Evolutionary conservation across 2,329 filamentous ascomycete species (phyloP).

Genomic region (Trichophyton verrucosum): DNA sequence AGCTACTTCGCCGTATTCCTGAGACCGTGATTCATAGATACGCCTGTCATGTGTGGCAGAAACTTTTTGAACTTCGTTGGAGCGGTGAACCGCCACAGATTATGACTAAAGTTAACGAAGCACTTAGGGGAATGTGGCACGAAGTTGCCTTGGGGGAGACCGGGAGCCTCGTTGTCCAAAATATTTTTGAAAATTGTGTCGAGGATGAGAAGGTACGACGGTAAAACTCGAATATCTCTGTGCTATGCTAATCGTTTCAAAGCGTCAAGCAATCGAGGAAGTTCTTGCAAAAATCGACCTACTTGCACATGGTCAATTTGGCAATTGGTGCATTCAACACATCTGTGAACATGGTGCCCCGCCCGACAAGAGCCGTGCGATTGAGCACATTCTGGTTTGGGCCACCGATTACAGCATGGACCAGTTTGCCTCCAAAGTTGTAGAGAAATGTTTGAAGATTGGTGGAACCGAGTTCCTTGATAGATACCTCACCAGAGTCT

Average conservation of each 20-base stretch:
- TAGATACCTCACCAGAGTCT: constrained; percentile 86
- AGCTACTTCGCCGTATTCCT: constrained; percentile 84
- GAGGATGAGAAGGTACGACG: constrained; percentile 81
- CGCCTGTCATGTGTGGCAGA: constrained; percentile 98
- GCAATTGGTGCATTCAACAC: constrained; percentile 99
- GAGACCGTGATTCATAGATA: constrained; percentile 98
- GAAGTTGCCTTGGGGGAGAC: constrained; percentile 96
- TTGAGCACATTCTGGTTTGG: constrained; percentile 89
- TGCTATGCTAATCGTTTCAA: constrained; percentile 10
- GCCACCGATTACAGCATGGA: constrained; percentile 97
- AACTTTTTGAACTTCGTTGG: constrained; percentile 96
- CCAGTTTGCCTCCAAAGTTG: constrained; percentile 96
- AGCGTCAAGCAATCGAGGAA: constrained; percentile 96
- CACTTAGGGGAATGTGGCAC: constrained; percentile 93
- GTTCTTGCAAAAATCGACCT: constrained; percentile 91
- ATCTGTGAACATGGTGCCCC: constrained; percentile 93
- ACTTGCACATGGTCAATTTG: constrained; percentile 93
- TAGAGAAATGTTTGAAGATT: constrained; percentile 98
- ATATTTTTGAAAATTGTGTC: constrained; percentile 98
- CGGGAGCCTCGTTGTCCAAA: constrained; percentile 93
- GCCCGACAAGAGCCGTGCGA: constrained; percentile 78
- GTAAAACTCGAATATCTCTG: constrained; percentile 13
- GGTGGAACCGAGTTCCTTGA: constrained; percentile 79
- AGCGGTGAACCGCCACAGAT: constrained; percentile 88
- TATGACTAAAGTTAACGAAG: constrained; percentile 96